Evolutionary conservation across 768 basidiomycete species (phyloP).

Genomic region (Trametes coccinea): DNA sequence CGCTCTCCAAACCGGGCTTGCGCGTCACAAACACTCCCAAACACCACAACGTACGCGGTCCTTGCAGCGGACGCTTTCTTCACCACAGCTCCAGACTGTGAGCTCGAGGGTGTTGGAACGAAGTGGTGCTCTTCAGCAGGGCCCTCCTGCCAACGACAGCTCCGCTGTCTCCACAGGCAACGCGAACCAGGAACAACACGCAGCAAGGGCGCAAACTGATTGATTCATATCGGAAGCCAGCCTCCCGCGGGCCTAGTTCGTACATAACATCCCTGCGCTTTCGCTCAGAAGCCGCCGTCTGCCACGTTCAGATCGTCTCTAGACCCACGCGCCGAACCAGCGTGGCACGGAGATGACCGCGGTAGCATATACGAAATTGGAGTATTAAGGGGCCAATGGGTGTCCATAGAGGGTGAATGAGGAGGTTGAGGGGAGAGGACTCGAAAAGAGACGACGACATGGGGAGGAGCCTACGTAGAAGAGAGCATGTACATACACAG

Average conservation of each 20-base stretch:
- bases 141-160: not conserved
- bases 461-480: slow-evolving; percentile 4
- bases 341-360: slow-evolving; percentile 6
- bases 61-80: not conserved
- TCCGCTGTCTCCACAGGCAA: slow-evolving; percentile 7
- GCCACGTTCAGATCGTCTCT: slow-evolving; percentile 13
- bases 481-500: slow-evolving; percentile 14
- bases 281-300: not conserved
- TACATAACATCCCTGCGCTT: not conserved
- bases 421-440: not conserved
- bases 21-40: slow-evolving; percentile 16
- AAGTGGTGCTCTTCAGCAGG: not conserved
- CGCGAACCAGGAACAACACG: slow-evolving; percentile 9
- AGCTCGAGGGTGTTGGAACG: not conserved
- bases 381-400: slow-evolving; percentile 2
- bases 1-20: not conserved
- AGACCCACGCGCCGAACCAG: slow-evolving; percentile 7
- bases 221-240: slow-evolving; percentile 6
- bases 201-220: not conserved
- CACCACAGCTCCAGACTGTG: not conserved
- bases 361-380: not conserved
- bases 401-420: not conserved
- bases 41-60: not conserved
- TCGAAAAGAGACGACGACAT: not conserved
- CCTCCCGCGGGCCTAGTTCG: not conserved